phyloP scores from a whole-genome alignment of 2,329 filamentous ascomycete genomes.

The Pestalotiopsis sp. region DNA sequence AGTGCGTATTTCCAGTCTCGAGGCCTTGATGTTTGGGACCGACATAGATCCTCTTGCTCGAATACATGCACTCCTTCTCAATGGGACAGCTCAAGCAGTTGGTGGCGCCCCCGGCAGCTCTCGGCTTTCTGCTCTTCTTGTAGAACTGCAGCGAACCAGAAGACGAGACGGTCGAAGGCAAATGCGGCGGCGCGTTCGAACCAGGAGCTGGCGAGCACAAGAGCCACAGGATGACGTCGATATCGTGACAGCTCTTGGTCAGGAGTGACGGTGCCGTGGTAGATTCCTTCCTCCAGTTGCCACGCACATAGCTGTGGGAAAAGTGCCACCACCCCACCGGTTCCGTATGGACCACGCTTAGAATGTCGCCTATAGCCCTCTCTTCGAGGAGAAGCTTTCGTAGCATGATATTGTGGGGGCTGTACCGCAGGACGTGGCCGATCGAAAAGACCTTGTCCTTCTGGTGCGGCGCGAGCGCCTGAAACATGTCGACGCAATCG shows the following conservation, averaged over 20 bases:
- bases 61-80: constrained; percentile 80
- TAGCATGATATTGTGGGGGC: constrained; percentile 86
- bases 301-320: constrained; percentile 84
- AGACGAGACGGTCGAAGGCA: constrained; percentile 77
- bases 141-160: constrained; percentile 80
- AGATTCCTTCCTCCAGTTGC: constrained; percentile 88
- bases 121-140: constrained; percentile 74
- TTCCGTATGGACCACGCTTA: constrained; percentile 89
- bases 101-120: constrained; percentile 72
- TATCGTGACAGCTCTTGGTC: constrained; percentile 95
- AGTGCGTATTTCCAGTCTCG: constrained; percentile 67
- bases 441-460: constrained; percentile 72
- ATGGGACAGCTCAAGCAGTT: constrained; percentile 85
- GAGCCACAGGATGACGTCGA: constrained; percentile 91
- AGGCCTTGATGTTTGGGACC: constrained; percentile 65
- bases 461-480: constrained; percentile 48
- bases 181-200: constrained; percentile 59
- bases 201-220: constrained; percentile 71
- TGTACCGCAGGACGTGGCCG: constrained; percentile 92
- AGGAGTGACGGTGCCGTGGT: constrained; percentile 80
- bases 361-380: constrained; percentile 77
- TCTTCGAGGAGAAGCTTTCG: constrained; percentile 77
- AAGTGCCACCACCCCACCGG: constrained; percentile 98
- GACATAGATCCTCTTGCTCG: constrained; percentile 80
- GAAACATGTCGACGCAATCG: constrained; percentile 78